These are phyloP conservation scores for Sanguinoderma infundibulare DNA, from an alignment of 1,284 basidiomycete genomes.

Conservation along the genomic window DNA sequence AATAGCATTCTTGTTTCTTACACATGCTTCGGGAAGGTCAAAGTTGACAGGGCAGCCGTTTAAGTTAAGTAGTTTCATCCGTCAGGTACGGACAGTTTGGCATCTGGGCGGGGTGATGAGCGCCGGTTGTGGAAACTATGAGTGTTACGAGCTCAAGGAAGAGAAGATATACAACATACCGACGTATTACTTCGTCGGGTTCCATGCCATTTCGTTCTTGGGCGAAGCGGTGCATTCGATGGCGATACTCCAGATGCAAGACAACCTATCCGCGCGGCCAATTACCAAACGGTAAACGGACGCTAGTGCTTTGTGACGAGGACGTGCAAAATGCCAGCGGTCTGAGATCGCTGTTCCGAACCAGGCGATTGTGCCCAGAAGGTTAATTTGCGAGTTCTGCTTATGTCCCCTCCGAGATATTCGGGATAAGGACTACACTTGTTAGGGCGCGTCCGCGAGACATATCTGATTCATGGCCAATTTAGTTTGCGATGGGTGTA, in stretches of 20 bases:
- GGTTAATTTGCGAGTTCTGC: neutral
- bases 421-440: neutral
- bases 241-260: neutral
- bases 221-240: neutral
- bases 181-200: neutral
- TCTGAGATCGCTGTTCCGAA: neutral
- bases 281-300: neutral
- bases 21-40: neutral
- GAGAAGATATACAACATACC: neutral
- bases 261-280: too few species aligned
- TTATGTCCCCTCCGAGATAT: neutral
- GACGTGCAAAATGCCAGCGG: neutral
- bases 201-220: neutral
- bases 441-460: neutral
- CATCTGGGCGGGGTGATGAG: constrained; percentile 4
- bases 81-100: constrained; percentile 22
- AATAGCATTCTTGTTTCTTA: neutral
- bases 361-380: neutral
- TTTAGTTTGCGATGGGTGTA: neutral
- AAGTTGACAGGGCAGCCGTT: constrained; percentile 1
- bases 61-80: constrained; percentile 2
- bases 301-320: neutral
- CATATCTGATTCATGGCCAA: neutral
- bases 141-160: neutral
- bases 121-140: neutral